Percentiles rank a stretch among this genome's conserved stretches.
Evolutionary conservation across 2,329 filamentous ascomycete species (phyloP).

Genomic region (Colletotrichum tamarilloi): DNA sequence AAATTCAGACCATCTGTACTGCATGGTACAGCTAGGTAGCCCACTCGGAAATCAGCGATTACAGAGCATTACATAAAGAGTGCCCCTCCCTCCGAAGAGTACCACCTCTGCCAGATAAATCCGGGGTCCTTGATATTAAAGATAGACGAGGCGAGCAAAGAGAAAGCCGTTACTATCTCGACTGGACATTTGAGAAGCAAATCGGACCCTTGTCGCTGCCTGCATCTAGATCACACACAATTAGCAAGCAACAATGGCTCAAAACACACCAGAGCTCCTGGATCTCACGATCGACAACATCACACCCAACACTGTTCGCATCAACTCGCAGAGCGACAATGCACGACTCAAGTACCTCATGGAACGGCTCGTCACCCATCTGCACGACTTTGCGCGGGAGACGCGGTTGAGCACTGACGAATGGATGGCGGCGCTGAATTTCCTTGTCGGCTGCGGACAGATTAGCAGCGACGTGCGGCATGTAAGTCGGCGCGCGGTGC

Average conservation of each 20-base stretch:
- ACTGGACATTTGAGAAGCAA: not conserved
- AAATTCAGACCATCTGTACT: not conserved
- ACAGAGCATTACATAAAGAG: slow-evolving; percentile 37
- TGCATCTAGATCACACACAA: not conserved
- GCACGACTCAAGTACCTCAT: slow-evolving; percentile 74
- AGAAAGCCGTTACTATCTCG: not conserved
- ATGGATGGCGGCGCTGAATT: slow-evolving; percentile 78
- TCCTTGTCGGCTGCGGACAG: slow-evolving; percentile 75
- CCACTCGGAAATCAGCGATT: slow-evolving; percentile 29
- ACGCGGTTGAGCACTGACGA: slow-evolving; percentile 77
- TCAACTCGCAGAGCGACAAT: slow-evolving; percentile 75
- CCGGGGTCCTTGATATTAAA: not conserved
- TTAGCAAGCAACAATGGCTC: slow-evolving; percentile 14
- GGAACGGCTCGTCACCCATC: slow-evolving; percentile 75
- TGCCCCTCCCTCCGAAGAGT: not conserved
- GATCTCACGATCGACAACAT: slow-evolving; percentile 81
- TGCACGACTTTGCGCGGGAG: slow-evolving; percentile 82
- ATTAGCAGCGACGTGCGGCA: slow-evolving; percentile 76
- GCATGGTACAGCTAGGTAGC: not conserved
- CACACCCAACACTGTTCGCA: slow-evolving; percentile 75
- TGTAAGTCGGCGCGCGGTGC: slow-evolving; percentile 49
- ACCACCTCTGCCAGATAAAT: not conserved
- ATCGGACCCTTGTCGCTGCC: not conserved
- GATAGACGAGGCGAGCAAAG: not conserved
- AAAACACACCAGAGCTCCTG: slow-evolving; percentile 61